Evolutionary conservation across 108 stramenopile species (phyloP), one percentile per base, ranked within the genome.

Genomic region (Epithemia pelagica): DNA sequence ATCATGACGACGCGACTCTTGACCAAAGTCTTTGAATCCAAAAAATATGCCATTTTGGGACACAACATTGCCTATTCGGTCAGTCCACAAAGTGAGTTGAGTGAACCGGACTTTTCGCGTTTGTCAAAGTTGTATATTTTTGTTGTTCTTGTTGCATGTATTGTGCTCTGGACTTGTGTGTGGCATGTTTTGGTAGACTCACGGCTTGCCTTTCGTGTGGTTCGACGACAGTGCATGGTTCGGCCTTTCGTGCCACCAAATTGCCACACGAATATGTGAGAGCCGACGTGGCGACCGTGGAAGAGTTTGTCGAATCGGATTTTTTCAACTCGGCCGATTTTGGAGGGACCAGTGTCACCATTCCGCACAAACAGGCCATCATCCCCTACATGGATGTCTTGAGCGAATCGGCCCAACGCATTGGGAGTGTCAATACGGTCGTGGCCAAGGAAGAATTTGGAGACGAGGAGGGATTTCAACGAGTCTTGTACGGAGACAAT

Each of bases 401-500:
- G 68, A 92, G 87, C 26, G 91, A 94, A 59, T 88, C 96, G 8
- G 99, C 97, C 29, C 71, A 78, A 58, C 75, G 71, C 0, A 99
- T 99, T 75, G 99, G 99, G n/a, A 97, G 97, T 57, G 96, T 99
- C 60, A 99, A 99, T 79, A 99, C 99, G 18, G 67, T 94, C 7
- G 66, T 94, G 67, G 88, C 84, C 2, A 78, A 82, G 67, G 77
- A 92, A 51, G 84, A 82, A 65, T 62, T 73, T 59, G 76, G 74
- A 23, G 65, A 61, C 21, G 69, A 68, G 20, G 70, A 69, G 15
- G 57, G 53, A 23, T 55, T 84, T 21, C 75, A 72, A 32, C 72
- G 90, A 52, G 77, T 83, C 25, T 74, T 96, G 27, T 77, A 85
- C 53, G 98, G 99, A 7, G 94, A 99, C 74, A 99, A 99, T 75